Evolutionary conservation across 768 basidiomycete species (phyloP).

Genomic region (Suillus cothurnatus): DNA sequence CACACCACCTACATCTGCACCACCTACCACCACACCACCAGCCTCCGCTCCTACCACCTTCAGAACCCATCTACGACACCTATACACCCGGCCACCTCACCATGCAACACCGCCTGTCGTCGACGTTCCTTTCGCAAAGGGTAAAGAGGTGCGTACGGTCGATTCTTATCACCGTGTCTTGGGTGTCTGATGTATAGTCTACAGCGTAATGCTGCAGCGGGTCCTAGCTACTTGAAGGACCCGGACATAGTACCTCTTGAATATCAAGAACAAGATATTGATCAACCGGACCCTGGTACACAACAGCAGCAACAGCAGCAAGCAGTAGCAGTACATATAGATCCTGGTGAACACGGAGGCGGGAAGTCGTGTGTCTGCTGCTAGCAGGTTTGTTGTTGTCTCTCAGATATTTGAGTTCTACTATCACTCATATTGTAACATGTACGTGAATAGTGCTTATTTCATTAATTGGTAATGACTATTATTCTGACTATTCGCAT

Average conservation of each 20-base stretch:
- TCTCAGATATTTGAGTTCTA: too few species aligned
- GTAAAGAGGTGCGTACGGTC: background rate
- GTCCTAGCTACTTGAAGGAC: background rate
- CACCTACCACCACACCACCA: background rate
- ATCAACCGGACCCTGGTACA: background rate
- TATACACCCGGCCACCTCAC: background rate
- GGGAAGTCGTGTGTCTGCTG: background rate
- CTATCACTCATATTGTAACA: too few species aligned
- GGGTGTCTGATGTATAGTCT: background rate
- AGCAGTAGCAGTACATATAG: background rate
- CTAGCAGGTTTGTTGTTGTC: background rate
- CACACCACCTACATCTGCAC: too few species aligned
- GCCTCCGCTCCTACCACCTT: background rate
- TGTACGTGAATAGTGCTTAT: too few species aligned
- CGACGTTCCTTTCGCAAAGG: background rate
- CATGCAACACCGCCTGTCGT: background rate
- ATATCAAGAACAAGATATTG: too few species aligned
- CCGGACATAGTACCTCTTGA: too few species aligned
- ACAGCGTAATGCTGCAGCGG: background rate
- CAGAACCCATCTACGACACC: background rate
- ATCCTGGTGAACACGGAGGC: background rate
- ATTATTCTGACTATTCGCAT: too few species aligned
- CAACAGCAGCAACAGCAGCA: background rate
- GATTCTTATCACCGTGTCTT: background rate
- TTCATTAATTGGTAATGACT: too few species aligned